Conservation (phyloP, 176 grass and related monocot genomes). For the Eremochloa ophiuroides region DNA sequence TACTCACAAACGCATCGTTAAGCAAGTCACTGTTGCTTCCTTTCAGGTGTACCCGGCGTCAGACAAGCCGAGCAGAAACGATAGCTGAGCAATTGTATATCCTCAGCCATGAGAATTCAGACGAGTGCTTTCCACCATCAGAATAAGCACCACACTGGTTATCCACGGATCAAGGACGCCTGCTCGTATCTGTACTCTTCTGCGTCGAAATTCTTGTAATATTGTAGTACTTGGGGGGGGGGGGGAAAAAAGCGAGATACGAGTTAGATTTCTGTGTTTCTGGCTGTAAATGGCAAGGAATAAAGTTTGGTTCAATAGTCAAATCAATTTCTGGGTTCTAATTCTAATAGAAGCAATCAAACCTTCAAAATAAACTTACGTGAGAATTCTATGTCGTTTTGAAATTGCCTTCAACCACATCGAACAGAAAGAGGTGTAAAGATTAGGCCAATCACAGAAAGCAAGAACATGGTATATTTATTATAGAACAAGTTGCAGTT, state of each 20-base stretch:
- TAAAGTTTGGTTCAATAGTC: background rate
- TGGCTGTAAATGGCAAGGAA: background rate
- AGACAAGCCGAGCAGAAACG: conserved; percentile 70
- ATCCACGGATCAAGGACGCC: background rate
- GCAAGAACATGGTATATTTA: background rate
- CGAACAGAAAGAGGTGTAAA: background rate
- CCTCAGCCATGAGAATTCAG: background rate
- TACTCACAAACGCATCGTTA: background rate
- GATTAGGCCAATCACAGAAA: background rate
- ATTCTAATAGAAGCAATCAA: background rate
- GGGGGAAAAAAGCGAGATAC: no score
- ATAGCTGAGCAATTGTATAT: conserved; percentile 31
- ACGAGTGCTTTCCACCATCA: background rate
- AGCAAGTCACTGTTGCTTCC: background rate
- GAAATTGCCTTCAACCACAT: background rate
- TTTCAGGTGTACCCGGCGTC: conserved; percentile 57
- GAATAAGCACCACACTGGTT: background rate
- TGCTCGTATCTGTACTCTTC: background rate
- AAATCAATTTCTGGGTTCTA: background rate
- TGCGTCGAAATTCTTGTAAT: background rate
- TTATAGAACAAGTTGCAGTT: background rate
- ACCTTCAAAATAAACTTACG: background rate
- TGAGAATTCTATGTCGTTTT: background rate
- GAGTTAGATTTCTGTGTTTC: background rate
- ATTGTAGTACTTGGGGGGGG: no score